These are phyloP conservation scores for Gryganskiella cystojenkinii DNA, from an alignment of 192 early-diverging fungal species.

Conservation along the genomic window DNA sequence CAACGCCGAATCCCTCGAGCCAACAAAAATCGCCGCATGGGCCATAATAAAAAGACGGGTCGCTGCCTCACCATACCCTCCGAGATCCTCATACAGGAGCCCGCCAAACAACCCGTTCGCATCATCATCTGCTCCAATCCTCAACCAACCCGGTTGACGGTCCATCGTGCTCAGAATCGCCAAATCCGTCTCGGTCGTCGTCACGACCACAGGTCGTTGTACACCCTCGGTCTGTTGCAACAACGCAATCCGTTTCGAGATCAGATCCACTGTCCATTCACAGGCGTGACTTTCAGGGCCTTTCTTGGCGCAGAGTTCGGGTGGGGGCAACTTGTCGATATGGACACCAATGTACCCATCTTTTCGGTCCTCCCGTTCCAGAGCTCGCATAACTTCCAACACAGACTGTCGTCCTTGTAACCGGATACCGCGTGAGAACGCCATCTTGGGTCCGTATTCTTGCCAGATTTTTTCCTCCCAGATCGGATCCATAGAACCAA, in stretches of 20 bases:
- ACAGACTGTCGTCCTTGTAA: conserved; percentile 11
- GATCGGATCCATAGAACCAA: conserved; percentile 24
- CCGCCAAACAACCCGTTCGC: conserved; percentile 23
- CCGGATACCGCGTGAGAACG: conserved; percentile 8
- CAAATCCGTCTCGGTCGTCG: conserved; percentile 39
- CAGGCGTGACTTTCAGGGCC: neutral
- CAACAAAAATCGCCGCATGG: conserved; percentile 45
- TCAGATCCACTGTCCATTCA: conserved; percentile 25
- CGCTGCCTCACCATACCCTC: conserved; percentile 24
- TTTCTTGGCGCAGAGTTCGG: conserved; percentile 18
- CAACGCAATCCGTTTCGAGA: conserved; percentile 29
- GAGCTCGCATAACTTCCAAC: conserved; percentile 13
- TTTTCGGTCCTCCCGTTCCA: conserved; percentile 2
- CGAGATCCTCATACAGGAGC: conserved; percentile 8
- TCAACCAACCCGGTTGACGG: conserved; percentile 27
- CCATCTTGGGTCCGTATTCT: conserved; percentile 23
- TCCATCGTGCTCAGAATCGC: conserved; percentile 27
- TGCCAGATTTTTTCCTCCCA: conserved; percentile 44
- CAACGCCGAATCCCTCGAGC: conserved; percentile 7
- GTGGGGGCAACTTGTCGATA: conserved; percentile 34
- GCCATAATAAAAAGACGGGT: conserved; percentile 21
- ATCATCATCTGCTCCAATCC: conserved; percentile 16
- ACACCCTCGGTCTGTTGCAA: conserved; percentile 23
- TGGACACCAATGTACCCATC: conserved; percentile 41
- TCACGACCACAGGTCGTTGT: conserved; percentile 27